These are phyloP conservation scores for Centaurea solstitialis DNA, from an alignment of 129 eudicot species.

Conservation along the genomic window DNA sequence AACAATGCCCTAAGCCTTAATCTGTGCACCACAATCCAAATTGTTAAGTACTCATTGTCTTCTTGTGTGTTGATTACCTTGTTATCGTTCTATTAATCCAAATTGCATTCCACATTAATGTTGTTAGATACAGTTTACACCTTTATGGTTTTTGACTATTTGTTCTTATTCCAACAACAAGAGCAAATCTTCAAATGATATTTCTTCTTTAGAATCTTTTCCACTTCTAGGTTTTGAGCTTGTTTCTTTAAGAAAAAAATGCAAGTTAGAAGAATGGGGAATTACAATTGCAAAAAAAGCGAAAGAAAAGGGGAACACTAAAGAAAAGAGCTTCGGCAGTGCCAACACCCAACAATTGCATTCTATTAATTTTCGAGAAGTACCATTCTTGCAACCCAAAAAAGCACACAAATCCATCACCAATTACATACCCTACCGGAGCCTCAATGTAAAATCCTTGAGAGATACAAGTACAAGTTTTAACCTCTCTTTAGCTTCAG, in stretches of 20 bases:
- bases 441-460: constrained; percentile 52
- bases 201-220: not conserved
- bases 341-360: no score
- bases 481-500: constrained; percentile 46
- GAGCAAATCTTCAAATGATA: not conserved
- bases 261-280: not conserved
- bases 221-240: not conserved
- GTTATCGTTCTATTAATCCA: no score
- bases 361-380: not conserved
- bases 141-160: not conserved
- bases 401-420: constrained; percentile 1
- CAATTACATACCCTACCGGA: constrained; percentile 15
- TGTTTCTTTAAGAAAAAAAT: not conserved
- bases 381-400: not conserved
- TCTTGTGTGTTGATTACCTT: not conserved
- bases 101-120: not conserved
- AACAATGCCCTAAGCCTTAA: no score
- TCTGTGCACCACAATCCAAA: no score
- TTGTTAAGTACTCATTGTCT: not conserved
- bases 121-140: not conserved
- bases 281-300: not conserved
- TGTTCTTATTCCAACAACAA: not conserved
- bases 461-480: constrained; percentile 51
- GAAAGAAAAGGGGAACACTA: no score
- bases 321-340: no score